Conservation (phyloP, 1,284 basidiomycete species). For the Calocybe gambosa region DNA sequence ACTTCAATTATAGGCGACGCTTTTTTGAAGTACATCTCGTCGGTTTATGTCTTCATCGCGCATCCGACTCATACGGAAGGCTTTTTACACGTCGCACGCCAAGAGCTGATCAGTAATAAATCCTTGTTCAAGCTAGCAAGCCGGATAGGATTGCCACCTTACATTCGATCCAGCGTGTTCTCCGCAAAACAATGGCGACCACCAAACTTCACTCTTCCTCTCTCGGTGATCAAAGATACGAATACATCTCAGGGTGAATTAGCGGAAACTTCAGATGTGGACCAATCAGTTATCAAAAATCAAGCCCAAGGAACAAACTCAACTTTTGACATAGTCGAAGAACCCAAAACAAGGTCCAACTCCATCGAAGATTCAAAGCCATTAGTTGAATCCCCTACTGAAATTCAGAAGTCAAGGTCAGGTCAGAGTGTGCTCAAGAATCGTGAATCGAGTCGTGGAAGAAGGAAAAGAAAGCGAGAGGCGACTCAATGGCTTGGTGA, state of each 20-base stretch:
- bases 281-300: too few relatives aligned
- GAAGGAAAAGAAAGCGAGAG: conserved; percentile 31
- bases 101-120: conserved; percentile 69
- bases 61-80: conserved; percentile 59
- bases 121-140: conserved; percentile 52
- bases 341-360: neutral
- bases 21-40: conserved; percentile 72
- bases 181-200: conserved; percentile 60
- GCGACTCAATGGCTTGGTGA: conserved; percentile 60
- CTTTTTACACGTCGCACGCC: conserved; percentile 54
- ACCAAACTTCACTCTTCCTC: conserved; percentile 31
- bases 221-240: conserved; percentile 6
- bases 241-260: neutral
- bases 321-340: too few relatives aligned
- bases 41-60: conserved; percentile 66
- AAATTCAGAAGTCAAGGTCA: conserved; percentile 23
- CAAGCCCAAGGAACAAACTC: too few relatives aligned
- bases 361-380: conserved; percentile 9
- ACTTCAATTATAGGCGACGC: conserved; percentile 57
- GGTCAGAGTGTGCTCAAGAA: neutral
- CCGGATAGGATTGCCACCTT: conserved; percentile 54
- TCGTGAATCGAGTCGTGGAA: conserved; percentile 18
- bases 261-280: neutral
- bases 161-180: conserved; percentile 69
- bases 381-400: conserved; percentile 1